These are phyloP conservation scores for Nemania bipapillata DNA, from an alignment of 2,329 filamentous ascomycete species.

Conservation along the genomic window DNA sequence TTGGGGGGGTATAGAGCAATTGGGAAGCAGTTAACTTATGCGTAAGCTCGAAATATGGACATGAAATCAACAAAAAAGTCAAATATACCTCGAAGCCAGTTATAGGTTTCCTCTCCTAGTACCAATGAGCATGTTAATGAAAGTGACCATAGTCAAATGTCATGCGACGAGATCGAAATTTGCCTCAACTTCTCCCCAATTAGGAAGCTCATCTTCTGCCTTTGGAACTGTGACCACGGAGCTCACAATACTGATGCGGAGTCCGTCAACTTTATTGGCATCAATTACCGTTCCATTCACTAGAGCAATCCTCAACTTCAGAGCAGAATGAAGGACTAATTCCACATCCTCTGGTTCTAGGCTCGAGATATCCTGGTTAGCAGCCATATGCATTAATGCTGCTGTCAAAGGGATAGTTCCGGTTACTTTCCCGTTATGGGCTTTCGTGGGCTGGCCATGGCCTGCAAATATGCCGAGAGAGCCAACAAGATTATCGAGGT, in stretches of 20 bases:
- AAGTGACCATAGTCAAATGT: slow-evolving; percentile 3
- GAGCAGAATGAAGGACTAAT: slow-evolving; percentile 56
- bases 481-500: slow-evolving; percentile 68
- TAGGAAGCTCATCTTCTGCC: slow-evolving; percentile 52
- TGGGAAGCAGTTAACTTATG: not conserved
- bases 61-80: slow-evolving; percentile 32
- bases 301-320: slow-evolving; percentile 53
- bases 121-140: slow-evolving; percentile 12
- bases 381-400: slow-evolving; percentile 58
- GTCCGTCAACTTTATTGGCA: slow-evolving; percentile 48
- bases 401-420: slow-evolving; percentile 65
- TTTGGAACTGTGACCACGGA: slow-evolving; percentile 53
- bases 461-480: slow-evolving; percentile 67
- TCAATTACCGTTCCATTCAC: slow-evolving; percentile 48
- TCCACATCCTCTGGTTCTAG: slow-evolving; percentile 54
- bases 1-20: slow-evolving; percentile 13
- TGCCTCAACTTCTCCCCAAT: slow-evolving; percentile 52
- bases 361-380: slow-evolving; percentile 51
- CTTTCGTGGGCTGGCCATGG: slow-evolving; percentile 43
- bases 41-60: slow-evolving; percentile 27
- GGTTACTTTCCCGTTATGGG: slow-evolving; percentile 55
- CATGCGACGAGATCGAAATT: slow-evolving; percentile 48
- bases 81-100: slow-evolving; percentile 32
- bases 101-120: slow-evolving; percentile 12
- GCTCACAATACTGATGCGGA: slow-evolving; percentile 54